Conservation (phyloP, 2,329 filamentous ascomycete species). For the Delphinella strobiligena region DNA sequence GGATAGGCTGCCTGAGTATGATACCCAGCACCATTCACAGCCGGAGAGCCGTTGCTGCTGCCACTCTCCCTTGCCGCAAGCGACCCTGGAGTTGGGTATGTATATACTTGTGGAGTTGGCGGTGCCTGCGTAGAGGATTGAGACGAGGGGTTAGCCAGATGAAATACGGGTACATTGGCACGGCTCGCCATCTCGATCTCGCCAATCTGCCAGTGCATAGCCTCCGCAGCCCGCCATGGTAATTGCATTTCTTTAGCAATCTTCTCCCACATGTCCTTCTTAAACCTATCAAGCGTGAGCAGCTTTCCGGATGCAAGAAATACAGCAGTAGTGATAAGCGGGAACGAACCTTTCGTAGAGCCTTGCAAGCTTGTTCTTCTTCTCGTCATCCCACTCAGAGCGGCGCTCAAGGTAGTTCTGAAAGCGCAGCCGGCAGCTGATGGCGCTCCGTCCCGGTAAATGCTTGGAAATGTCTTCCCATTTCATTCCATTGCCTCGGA, state of each 20-base stretch:
- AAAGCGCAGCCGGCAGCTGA: slow-evolving; percentile 88
- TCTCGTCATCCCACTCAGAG: slow-evolving; percentile 93
- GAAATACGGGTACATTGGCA: slow-evolving; percentile 79
- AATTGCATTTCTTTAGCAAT: slow-evolving; percentile 91
- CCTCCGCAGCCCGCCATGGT: slow-evolving; percentile 89
- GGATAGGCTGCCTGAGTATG: slow-evolving; percentile 3
- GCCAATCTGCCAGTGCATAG: slow-evolving; percentile 96
- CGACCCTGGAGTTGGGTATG: slow-evolving; percentile 5
- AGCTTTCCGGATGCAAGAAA: neutral
- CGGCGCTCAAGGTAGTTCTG: slow-evolving; percentile 93
- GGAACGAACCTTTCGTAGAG: slow-evolving; percentile 78
- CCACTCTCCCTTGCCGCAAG: slow-evolving; percentile 1
- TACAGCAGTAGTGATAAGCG: neutral
- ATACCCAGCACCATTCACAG: slow-evolving; percentile 1
- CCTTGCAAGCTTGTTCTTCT: slow-evolving; percentile 90
- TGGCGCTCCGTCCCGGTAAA: slow-evolving; percentile 79
- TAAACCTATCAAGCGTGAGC: slow-evolving; percentile 72
- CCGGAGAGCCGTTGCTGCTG: slow-evolving; percentile 4
- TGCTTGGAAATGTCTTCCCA: slow-evolving; percentile 97
- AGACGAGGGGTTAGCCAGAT: slow-evolving; percentile 27
- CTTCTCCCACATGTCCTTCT: slow-evolving; percentile 95
- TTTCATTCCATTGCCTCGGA: slow-evolving; percentile 86
- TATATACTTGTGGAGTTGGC: slow-evolving; percentile 8
- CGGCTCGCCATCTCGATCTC: slow-evolving; percentile 88
- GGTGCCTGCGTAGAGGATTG: slow-evolving; percentile 8